These are phyloP conservation scores for Petasospora fabianii DNA, from an alignment of 1,139 yeast genomes.

Conservation along the genomic window DNA sequence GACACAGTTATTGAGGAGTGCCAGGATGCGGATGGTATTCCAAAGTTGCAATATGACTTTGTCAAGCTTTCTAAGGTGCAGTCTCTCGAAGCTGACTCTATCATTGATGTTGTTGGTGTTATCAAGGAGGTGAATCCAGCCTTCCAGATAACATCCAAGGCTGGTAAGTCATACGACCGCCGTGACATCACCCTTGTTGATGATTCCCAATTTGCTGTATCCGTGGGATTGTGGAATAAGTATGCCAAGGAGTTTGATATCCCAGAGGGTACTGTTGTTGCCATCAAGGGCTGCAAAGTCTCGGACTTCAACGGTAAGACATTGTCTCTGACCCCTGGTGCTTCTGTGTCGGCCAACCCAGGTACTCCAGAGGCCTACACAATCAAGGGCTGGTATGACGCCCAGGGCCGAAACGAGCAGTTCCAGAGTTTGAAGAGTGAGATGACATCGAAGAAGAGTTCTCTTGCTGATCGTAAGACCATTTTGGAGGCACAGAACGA, in stretches of 20 bases:
- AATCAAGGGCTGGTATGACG: conserved; percentile 93
- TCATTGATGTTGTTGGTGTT: conserved; percentile 85
- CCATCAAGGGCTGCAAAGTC: conserved; percentile 86
- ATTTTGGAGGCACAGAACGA: conserved; percentile 65
- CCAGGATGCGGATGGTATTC: conserved; percentile 62
- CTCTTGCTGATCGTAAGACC: conserved; percentile 52
- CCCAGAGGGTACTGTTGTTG: conserved; percentile 84
- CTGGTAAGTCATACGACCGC: conserved; percentile 88
- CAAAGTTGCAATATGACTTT: conserved; percentile 75
- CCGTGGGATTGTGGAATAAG: conserved; percentile 88
- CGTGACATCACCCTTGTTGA: conserved; percentile 88
- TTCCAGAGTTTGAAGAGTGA: conserved; percentile 60
- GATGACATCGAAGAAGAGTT: conserved; percentile 30
- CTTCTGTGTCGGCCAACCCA: conserved; percentile 75
- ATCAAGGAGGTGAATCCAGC: conserved; percentile 72
- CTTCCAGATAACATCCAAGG: conserved; percentile 83
- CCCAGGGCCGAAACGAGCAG: conserved; percentile 59
- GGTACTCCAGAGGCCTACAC: conserved; percentile 85
- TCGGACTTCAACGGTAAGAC: conserved; percentile 88
- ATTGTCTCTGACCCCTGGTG: conserved; percentile 75
- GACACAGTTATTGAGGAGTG: conserved; percentile 76
- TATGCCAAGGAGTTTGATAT: conserved; percentile 72
- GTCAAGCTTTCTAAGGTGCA: conserved; percentile 65
- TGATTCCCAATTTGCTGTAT: conserved; percentile 70
- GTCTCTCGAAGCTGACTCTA: conserved; percentile 63